Evolutionary conservation across 2,329 filamentous ascomycete genomes (phyloP), one percentile per base, ranked within the genome.

Genomic region (Macroventuria anomochaeta): DNA sequence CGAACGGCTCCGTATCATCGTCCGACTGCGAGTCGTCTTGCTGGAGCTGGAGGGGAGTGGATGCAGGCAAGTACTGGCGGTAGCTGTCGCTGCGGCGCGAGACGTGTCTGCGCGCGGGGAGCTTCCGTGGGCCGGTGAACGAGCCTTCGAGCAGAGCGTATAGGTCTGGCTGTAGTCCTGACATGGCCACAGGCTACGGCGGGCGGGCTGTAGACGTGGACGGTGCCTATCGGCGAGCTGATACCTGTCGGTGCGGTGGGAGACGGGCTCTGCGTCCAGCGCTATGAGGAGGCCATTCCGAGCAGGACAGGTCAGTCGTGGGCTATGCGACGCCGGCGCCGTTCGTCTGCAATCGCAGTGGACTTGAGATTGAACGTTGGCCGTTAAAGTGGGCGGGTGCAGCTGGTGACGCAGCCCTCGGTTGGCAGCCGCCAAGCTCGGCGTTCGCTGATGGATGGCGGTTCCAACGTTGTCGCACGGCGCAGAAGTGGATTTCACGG

Each of bases 91-190:
- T 65, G 37, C 61, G 66, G 28, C 63, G 67, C 29, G 70, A 63
- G 21, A 71, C 55, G 12, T 62, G 53, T 37, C 65, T 68, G 58
- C 68, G 64, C 0, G 69, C 54, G 54, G 59, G 66, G 13, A 68
- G 55, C 25, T 64, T 59, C 7, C 71, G 64, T 7, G 65, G 59
- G 33, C 65, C 43, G 32, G 63, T 48, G 61, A 72, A 72, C 15
- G 71, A 68, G 20, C 66, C 64, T 37, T 73, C 69, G 46, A 73
- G 70, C 55, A 68, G 52, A 23, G 63, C 57, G 61, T 70, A 69
- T 33, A 66, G 53, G 53, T 67, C 61, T 2, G 67, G 47, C 57
- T 49, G 61, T n/a, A 50, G 50, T 21, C 38, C 33, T 11, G 51
- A 40, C 70, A 73, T 73, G 55, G 36, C 61, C 20, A 50, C 26